These are phyloP conservation scores for Beauveria caledonica DNA, from an alignment of 2,329 filamentous ascomycete genomes.

Conservation along the genomic window DNA sequence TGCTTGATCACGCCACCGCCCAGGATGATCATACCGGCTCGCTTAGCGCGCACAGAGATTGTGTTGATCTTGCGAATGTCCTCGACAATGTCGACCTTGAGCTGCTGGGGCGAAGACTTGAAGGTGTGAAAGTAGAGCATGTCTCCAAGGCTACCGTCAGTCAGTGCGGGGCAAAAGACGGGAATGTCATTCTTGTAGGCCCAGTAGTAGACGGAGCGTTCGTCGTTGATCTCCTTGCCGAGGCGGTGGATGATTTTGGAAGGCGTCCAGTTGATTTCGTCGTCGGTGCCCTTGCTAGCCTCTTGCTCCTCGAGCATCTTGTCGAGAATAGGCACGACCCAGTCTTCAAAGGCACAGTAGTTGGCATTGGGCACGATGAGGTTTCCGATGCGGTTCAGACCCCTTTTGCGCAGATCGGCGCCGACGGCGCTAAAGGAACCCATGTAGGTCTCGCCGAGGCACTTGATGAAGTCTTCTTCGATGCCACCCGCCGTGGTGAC, in stretches of 20 bases:
- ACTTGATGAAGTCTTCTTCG: constrained; percentile 98
- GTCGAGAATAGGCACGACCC: constrained; percentile 93
- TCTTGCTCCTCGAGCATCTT: constrained; percentile 92
- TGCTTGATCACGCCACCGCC: constrained; percentile 96
- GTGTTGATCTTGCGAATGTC: constrained; percentile 93
- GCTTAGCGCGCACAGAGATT: constrained; percentile 76
- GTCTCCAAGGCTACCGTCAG: constrained; percentile 89
- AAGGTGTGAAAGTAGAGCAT: constrained; percentile 99
- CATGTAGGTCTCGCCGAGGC: constrained; percentile 87
- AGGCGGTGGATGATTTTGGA: constrained; percentile 85
- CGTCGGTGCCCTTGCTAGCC: constrained; percentile 58
- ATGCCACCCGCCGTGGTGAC: constrained; percentile 93
- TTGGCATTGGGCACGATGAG: constrained; percentile 93
- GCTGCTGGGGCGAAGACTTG: constrained; percentile 71
- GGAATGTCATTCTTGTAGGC: constrained; percentile 95
- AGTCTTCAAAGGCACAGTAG: constrained; percentile 94
- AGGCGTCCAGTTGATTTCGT: constrained; percentile 82
- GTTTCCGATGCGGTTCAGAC: constrained; percentile 93
- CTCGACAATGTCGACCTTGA: constrained; percentile 85
- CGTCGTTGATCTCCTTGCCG: constrained; percentile 89
- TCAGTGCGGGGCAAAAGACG: constrained; percentile 92
- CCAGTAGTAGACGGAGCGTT: constrained; percentile 92
- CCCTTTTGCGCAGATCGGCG: constrained; percentile 69
- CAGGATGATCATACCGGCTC: constrained; percentile 89
- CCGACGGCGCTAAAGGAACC: constrained; percentile 75